Percentiles rank a stretch among this genome's conserved stretches.
Conservation (phyloP, 1,284 basidiomycete species). For the Hymenochaete sp. region DNA sequence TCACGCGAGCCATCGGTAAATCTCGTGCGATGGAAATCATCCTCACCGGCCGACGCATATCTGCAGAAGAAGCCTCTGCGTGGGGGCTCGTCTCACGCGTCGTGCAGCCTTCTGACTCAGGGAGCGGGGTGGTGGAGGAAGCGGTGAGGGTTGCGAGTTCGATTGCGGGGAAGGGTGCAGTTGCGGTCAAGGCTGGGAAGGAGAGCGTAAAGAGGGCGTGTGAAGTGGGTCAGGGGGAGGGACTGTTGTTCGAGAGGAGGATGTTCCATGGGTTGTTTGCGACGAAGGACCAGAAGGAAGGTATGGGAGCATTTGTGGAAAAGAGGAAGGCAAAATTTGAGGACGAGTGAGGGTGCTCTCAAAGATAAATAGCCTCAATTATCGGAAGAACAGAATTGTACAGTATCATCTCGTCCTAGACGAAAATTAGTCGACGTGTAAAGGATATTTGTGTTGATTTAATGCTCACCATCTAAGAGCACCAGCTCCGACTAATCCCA, state of each 20-base stretch:
- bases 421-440: no score
- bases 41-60: conserved; percentile 78
- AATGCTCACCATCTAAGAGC: no score
- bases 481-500: no score
- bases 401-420: no score
- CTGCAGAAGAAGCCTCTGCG: conserved; percentile 74
- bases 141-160: conserved; percentile 76
- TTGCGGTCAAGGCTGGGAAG: conserved; percentile 88
- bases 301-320: conserved; percentile 97
- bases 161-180: conserved; percentile 78
- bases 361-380: no score
- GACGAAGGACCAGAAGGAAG: conserved; percentile 96
- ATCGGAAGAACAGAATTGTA: no score
- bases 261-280: conserved; percentile 92
- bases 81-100: conserved; percentile 84
- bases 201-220: conserved; percentile 92
- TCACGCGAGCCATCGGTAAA: conserved; percentile 85
- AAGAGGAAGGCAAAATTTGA: conserved; percentile 88
- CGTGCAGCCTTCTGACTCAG: conserved; percentile 53
- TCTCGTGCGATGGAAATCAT: conserved; percentile 94
- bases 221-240: conserved; percentile 77
- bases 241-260: conserved; percentile 80
- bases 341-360: conserved; percentile 31
- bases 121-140: conserved; percentile 80
- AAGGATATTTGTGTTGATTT: no score